Conservation (phyloP, 495 filamentous ascomycete genomes). For the Penicillium angulare region DNA sequence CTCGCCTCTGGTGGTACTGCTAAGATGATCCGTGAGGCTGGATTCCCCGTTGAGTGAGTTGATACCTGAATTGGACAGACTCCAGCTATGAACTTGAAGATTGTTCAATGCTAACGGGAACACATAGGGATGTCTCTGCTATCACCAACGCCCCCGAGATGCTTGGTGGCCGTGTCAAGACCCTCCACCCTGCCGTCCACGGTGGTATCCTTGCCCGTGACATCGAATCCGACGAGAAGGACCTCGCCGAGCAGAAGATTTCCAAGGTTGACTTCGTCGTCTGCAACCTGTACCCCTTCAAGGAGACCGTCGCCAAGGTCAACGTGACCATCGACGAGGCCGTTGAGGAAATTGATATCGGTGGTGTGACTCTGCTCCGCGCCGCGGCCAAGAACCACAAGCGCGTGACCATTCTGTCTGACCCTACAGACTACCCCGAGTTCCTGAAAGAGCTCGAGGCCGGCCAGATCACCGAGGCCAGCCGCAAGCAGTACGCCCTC, state of each 20-base stretch:
- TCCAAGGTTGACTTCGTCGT: conserved; percentile 97
- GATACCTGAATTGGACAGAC: not conserved
- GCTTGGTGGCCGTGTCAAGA: conserved; percentile 94
- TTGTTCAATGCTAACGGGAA: conserved; percentile 10
- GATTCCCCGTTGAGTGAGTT: conserved; percentile 85
- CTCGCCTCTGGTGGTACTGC: conserved; percentile 92
- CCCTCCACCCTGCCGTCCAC: conserved; percentile 92
- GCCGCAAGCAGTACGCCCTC: conserved; percentile 82
- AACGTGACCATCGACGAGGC: conserved; percentile 95
- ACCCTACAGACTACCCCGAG: conserved; percentile 87
- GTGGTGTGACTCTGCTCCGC: conserved; percentile 92
- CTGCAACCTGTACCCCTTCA: conserved; percentile 98
- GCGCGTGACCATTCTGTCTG: conserved; percentile 91
- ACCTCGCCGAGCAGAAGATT: conserved; percentile 95
- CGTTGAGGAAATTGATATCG: conserved; percentile 98
- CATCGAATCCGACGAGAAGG: conserved; percentile 89
- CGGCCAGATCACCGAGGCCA: conserved; percentile 79
- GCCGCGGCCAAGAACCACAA: conserved; percentile 97
- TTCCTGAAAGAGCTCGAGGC: conserved; percentile 87
- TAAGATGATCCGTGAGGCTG: conserved; percentile 91
- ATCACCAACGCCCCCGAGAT: conserved; percentile 99
- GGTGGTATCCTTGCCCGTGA: conserved; percentile 91
- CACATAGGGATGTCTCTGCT: conserved; percentile 80
- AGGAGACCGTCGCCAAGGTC: conserved; percentile 93
- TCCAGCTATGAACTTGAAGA: not conserved